Percentiles rank a stretch among this genome's conserved stretches.
These are phyloP conservation scores for Hypoxylon sp. DNA, from an alignment of 2,329 filamentous ascomycete species.

Conservation along the genomic window DNA sequence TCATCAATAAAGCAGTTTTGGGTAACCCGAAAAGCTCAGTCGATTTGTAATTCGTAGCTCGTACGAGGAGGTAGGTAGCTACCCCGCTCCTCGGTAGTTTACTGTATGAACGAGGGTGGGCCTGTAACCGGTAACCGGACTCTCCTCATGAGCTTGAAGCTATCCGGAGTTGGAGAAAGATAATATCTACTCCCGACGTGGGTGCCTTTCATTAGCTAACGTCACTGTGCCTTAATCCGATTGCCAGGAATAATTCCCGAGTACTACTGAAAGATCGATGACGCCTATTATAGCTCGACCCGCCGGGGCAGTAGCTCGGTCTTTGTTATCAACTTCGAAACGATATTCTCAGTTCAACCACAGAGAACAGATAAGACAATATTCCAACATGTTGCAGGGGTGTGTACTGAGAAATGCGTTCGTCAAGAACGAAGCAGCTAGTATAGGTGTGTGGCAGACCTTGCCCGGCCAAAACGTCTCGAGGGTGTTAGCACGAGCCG, in stretches of 20 bases:
- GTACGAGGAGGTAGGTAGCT: constrained; percentile 5
- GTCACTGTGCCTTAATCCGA: constrained; percentile 8
- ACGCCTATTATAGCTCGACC: constrained; percentile 23
- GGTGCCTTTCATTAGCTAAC: constrained; percentile 9
- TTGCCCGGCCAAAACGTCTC: constrained; percentile 70
- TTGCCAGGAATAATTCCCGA: not conserved
- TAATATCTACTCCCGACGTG: constrained; percentile 5
- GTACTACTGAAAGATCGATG: constrained; percentile 18
- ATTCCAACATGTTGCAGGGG: constrained; percentile 44
- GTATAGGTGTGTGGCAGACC: constrained; percentile 73
- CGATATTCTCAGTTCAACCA: constrained; percentile 1
- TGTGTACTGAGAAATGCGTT: constrained; percentile 63
- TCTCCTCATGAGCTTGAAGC: constrained; percentile 22
- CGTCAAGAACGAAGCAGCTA: constrained; percentile 58
- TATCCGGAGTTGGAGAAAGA: constrained; percentile 12
- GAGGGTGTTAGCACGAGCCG: constrained; percentile 69
- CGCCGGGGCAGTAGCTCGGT: constrained; percentile 13
- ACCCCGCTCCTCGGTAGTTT: constrained; percentile 41
- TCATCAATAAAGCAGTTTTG: too few relatives aligned
- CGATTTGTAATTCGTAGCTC: not conserved
- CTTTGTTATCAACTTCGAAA: constrained; percentile 14
- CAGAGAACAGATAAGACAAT: constrained; percentile 4
- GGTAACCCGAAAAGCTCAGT: not conserved
- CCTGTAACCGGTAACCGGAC: constrained; percentile 2
- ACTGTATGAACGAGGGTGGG: constrained; percentile 18